These are phyloP conservation scores for Zea mays DNA, from an alignment of 176 grass and related monocot genomes.

Conservation along the genomic window DNA sequence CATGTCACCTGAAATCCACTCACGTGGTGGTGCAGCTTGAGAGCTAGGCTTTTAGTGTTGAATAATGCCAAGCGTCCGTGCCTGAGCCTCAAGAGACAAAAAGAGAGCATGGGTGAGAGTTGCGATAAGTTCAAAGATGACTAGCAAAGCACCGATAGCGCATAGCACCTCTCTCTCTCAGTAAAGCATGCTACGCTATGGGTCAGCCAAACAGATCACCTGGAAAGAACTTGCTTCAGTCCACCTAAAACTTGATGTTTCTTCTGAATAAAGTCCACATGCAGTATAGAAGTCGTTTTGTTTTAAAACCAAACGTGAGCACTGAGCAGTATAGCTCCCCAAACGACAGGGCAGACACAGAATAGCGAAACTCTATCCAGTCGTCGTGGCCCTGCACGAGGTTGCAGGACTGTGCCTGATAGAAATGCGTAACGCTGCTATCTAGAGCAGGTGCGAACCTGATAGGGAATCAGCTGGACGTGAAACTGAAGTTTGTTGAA, in stretches of 20 bases:
- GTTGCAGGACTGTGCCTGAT: conserved; percentile 30
- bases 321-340: conserved; percentile 4
- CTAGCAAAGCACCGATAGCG: conserved; percentile 8
- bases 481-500: conserved; percentile 43
- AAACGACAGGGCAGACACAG: neutral
- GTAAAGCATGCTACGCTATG: conserved; percentile 25
- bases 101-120: conserved; percentile 1
- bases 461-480: conserved; percentile 36
- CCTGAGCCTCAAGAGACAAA: conserved; percentile 40
- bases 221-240: conserved; percentile 10
- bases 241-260: neutral
- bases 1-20: conserved; percentile 30
- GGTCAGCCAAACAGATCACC: conserved; percentile 14
- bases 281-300: neutral
- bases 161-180: conserved; percentile 9
- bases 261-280: neutral
- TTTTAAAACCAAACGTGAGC: too few species aligned
- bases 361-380: neutral
- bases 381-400: neutral
- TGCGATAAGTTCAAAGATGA: conserved; percentile 42
- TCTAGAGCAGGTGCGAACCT: conserved; percentile 30
- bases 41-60: neutral
- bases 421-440: conserved; percentile 33
- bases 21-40: neutral
- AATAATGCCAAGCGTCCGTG: conserved; percentile 13